Evolutionary conservation across 345 rosid species (phyloP), one percentile per base, ranked within the genome.

Genomic region (Boechera retrofracta): DNA sequence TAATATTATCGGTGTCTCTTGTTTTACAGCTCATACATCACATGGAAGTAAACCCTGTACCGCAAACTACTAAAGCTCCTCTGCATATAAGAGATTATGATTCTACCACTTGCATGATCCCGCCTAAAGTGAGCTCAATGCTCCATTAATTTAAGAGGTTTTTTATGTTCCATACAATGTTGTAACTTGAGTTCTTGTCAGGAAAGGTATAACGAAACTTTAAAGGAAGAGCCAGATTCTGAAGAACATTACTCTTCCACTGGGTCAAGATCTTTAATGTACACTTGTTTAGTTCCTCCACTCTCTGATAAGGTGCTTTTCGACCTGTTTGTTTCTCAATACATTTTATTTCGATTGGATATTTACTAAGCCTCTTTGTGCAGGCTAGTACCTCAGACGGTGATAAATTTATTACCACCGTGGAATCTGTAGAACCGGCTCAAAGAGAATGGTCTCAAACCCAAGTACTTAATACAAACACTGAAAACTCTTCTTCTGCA

Each of bases 291-390:
- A 82, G 82, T 39, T 51, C 54, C 79, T 44, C 86, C 86, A 26
- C 83, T 85, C 76, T 85, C 80, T 63, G 89, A 89, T 76, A 87
- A 91, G 83, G 98, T 89, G 77, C 80, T 35, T 32, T 16, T 51
- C 36, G 12, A 39, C 26, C 39, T 29, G 49, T 70, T 63, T 70
- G 12, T 67, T 60, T 51, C 36, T 59, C 45, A 39, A 38, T 44
- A 65, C 26, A 13, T 9, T 8, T 32, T 13, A 12, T 35, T 3
- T 41, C 10, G 2, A 54, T 12, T 36, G 33, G 32, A 42, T 63
- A 33, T 64, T 41, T 31, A 54, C 41, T 35, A 55, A 41, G 10
- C 42, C 35, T 24, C 60, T 70, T 47, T 45, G 24, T 71, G 28
- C 67, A 77, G 76, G 78, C 74, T 15, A 78, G 78, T n/a, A 60